Percentiles rank a stretch among this genome's conserved stretches.
phyloP scores from a whole-genome alignment of 805 yeast genomes.

The Saccharomyces paradoxus region DNA sequence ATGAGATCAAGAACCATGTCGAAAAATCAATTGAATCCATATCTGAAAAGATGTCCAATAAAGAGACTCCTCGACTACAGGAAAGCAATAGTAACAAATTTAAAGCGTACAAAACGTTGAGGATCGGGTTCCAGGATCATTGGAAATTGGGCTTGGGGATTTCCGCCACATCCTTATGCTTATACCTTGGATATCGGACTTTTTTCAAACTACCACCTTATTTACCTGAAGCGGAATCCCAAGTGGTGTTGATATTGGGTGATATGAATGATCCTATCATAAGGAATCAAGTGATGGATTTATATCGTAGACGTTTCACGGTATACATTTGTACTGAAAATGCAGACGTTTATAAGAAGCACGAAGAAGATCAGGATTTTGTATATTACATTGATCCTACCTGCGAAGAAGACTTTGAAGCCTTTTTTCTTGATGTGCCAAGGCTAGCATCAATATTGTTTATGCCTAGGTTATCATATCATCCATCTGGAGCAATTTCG shows the following conservation, averaged over 20 bases:
- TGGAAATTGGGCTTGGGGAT: constrained; percentile 13
- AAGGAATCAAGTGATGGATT: constrained; percentile 30
- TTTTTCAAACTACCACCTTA: constrained; percentile 11
- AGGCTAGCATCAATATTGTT: constrained; percentile 22
- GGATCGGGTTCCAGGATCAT: background rate
- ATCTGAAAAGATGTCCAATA: background rate
- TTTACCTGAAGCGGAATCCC: constrained; percentile 11
- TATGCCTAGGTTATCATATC: constrained; percentile 29
- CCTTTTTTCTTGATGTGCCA: constrained; percentile 4
- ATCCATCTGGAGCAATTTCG: constrained; percentile 23
- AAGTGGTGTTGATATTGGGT: constrained; percentile 25
- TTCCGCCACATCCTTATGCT: constrained; percentile 11
- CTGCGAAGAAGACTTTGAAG: constrained; percentile 15
- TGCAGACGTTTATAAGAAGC: constrained; percentile 13
- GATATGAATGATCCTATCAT: constrained; percentile 31
- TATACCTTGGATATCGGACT: constrained; percentile 9
- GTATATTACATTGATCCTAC: constrained; percentile 20
- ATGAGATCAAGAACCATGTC: constrained; percentile 7
- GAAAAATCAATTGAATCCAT: constrained; percentile 5
- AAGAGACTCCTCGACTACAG: background rate
- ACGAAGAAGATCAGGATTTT: constrained; percentile 26
- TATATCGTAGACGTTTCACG: constrained; percentile 28
- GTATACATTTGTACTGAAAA: constrained; percentile 28
- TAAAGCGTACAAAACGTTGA: background rate
- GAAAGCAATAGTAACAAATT: background rate